Percentiles rank a stretch among this genome's conserved stretches.
Conservation (phyloP, 345 rosid genomes). For the Gynandropsis gynandra region DNA sequence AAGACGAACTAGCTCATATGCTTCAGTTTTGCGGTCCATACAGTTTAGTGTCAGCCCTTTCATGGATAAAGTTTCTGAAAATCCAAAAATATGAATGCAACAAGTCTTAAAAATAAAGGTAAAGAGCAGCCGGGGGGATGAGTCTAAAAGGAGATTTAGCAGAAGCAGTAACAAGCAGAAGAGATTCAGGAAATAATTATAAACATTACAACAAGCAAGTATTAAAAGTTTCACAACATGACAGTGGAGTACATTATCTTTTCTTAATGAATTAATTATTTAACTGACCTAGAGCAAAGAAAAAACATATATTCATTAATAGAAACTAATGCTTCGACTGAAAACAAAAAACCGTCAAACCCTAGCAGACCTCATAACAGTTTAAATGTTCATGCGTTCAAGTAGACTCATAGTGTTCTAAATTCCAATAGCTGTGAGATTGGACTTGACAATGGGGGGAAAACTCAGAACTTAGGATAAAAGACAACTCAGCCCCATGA, state of each 20-base stretch:
- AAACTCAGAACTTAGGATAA: not conserved
- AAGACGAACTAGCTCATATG: constrained; percentile 91
- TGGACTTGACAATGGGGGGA: not conserved
- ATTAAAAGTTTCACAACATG: constrained; percentile 5
- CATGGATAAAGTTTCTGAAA: constrained; percentile 93
- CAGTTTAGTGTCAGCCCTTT: constrained; percentile 96
- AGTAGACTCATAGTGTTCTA: not conserved
- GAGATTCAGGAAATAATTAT: constrained; percentile 1
- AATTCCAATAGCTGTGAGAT: constrained; percentile 1
- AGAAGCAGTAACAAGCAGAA: constrained; percentile 15
- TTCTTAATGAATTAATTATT: not conserved
- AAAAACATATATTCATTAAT: not conserved
- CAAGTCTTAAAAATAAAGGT: constrained; percentile 1
- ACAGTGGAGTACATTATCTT: constrained; percentile 1
- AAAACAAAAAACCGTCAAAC: not conserved
- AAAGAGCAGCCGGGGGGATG: constrained; percentile 3
- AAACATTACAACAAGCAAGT: constrained; percentile 6
- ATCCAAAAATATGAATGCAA: constrained; percentile 11
- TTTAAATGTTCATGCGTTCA: not conserved
- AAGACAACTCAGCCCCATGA: constrained; percentile 74
- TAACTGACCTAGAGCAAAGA: not conserved
- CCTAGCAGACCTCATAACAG: not conserved
- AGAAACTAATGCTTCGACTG: not conserved
- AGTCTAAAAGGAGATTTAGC: not conserved
- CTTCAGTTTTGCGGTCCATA: constrained; percentile 98